Base-by-base conservation (phyloP, 2,329 filamentous ascomycete species). In the Aureobasidium sp. region DNA sequence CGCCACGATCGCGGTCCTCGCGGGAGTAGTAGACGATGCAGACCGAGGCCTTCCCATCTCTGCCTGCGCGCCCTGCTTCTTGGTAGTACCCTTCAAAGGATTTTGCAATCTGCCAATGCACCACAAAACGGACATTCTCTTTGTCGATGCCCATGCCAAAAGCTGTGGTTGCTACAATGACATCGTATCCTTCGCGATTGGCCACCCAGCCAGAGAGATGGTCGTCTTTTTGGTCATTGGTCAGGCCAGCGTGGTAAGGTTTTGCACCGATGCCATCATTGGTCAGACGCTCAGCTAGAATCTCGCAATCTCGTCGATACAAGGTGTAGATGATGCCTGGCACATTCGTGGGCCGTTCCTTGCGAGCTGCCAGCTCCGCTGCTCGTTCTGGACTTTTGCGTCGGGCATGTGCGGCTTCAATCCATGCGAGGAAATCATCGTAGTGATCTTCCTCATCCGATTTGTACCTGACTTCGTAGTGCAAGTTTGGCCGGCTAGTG, bases 131-230 rank as follows among this genome's bases (percentile, higher is more conserved):
- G 12, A 97, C 93, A 68, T 96, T 88, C 58, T 94, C 86, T 74
- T 97, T 97, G 74, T 97, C 92, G 66, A 97, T 97, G 29, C 93
- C 93, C 93, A 97, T 97, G 2, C 93, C 93, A 69, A 97, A 97
- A 0, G 93, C 93, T 14, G 91, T 97, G 0, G 93, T 97, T 1
- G 93, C 93, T 31, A 97, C 91, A 64, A 97, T 93, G 53, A 97
- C 85, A 42, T 60, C 57, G 45, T 60, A 60, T 1, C 88, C 88
- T 29, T 82, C 80, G 60, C 84, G 82, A 71, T 90, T 89, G 60
- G 81, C 80, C 49, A 91, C 85, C 89, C 89, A 93, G 19, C 82
- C 82, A 17, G 81, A 75, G 4, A 92, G 79, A 1, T 88, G 88
- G 63, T 88, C 83, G 66, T 89, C 86, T 69, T 91, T 91, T 62